These are phyloP conservation scores for Colletotrichum lini DNA, from an alignment of 2,329 filamentous ascomycete genomes.

Conservation along the genomic window DNA sequence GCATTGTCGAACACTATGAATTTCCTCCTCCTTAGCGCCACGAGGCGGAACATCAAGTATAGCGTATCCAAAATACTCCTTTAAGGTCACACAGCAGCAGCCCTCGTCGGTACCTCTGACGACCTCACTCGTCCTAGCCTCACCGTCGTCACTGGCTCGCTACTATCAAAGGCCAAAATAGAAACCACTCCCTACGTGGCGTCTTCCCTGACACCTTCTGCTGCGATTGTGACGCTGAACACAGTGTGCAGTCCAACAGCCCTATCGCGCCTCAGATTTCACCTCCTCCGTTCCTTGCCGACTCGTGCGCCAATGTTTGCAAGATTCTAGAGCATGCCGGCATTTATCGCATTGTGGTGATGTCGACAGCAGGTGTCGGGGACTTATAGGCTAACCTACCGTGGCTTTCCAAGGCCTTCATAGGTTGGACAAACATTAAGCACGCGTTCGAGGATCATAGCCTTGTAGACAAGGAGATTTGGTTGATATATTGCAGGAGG, in stretches of 20 bases:
- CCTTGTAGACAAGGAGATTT: constrained; percentile 53
- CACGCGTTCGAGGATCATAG: constrained; percentile 55
- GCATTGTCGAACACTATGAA: constrained; percentile 49
- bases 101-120: constrained; percentile 53
- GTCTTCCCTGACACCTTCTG: constrained; percentile 46
- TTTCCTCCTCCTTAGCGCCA: constrained; percentile 60
- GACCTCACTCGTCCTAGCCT: background rate
- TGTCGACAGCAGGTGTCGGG: constrained; percentile 57
- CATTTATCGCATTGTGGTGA: constrained; percentile 52
- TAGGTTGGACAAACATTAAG: constrained; percentile 58
- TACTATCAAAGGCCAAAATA: constrained; percentile 8
- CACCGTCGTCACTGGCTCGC: constrained; percentile 2
- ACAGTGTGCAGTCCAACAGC: constrained; percentile 56
- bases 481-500: constrained; percentile 48
- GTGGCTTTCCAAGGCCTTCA: constrained; percentile 53
- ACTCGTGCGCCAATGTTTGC: constrained; percentile 54
- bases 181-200: constrained; percentile 16
- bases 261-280: constrained; percentile 56
- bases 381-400: constrained; percentile 55
- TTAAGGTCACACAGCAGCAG: constrained; percentile 56
- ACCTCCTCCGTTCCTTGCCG: constrained; percentile 55
- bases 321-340: constrained; percentile 51
- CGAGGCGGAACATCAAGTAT: constrained; percentile 58
- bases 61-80: constrained; percentile 57
- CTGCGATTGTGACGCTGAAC: constrained; percentile 57